Percentiles rank a stretch among this genome's conserved stretches.
These are phyloP conservation scores for Penicillium waksmanii DNA, from an alignment of 495 filamentous ascomycete species.

Conservation along the genomic window DNA sequence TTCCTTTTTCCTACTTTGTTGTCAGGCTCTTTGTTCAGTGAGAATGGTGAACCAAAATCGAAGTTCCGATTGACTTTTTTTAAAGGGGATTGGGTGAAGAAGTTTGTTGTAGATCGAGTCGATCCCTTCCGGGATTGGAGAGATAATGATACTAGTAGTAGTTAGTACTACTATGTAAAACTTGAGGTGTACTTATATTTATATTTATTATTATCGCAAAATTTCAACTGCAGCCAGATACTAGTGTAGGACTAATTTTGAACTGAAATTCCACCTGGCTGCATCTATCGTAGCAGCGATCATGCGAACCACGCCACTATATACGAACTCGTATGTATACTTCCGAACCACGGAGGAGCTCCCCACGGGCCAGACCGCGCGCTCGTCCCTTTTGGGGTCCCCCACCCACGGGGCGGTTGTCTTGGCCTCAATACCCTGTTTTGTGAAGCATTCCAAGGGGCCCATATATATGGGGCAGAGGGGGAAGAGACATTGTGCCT, in stretches of 20 bases:
- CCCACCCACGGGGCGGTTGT: neutral
- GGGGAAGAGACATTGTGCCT: neutral
- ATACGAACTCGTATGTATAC: neutral
- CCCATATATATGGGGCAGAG: neutral
- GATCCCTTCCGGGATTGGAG: neutral
- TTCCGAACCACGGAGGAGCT: neutral
- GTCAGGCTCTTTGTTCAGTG: neutral
- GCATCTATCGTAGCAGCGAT: neutral
- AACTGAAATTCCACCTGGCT: too few species aligned
- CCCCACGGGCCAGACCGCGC: constrained; percentile 2
- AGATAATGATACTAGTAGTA: too few species aligned
- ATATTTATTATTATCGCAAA: neutral
- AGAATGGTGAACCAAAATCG: neutral
- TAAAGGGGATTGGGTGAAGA: neutral
- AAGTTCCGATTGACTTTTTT: constrained; percentile 1
- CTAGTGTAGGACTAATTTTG: neutral
- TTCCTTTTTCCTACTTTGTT: neutral
- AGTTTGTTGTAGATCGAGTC: constrained; percentile 1
- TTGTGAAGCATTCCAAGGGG: constrained; percentile 3
- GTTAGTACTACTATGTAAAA: too few species aligned
- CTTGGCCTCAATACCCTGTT: constrained; percentile 4
- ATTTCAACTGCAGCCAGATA: neutral
- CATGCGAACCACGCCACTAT: neutral
- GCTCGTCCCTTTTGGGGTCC: constrained; percentile 3
- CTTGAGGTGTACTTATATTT: too few species aligned